Conservation (phyloP, 1,284 basidiomycete genomes). For the Ceratorhiza oryzae-sativae region DNA sequence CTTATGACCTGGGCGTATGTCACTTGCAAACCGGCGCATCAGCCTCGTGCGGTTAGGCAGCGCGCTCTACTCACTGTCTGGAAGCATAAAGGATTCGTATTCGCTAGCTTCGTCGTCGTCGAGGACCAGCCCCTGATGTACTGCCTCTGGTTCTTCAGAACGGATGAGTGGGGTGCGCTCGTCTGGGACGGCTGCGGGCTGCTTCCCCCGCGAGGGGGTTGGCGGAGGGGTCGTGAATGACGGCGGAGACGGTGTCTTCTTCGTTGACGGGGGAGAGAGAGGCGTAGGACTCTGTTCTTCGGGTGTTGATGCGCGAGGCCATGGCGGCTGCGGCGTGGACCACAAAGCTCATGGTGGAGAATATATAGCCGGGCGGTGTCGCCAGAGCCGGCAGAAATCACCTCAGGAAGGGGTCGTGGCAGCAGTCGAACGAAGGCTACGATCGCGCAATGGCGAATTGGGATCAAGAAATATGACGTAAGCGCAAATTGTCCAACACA, state of each 20-base stretch:
- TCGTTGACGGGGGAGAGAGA: constrained; percentile 34
- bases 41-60: neutral
- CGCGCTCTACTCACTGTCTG: constrained; percentile 19
- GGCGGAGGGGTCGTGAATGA: neutral
- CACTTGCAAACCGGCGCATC: neutral
- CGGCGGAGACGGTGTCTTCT: neutral
- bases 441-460: constrained; percentile 29
- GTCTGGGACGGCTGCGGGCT: constrained; percentile 3
- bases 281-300: constrained; percentile 22
- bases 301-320: constrained; percentile 19
- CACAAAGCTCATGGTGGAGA: neutral
- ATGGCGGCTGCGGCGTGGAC: constrained; percentile 11
- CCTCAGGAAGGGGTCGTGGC: constrained; percentile 8
- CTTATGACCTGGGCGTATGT: constrained; percentile 32
- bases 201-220: constrained; percentile 1
- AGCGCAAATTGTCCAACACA: neutral
- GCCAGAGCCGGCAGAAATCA: constrained; percentile 1
- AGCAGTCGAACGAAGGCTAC: neutral
- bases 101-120: constrained; percentile 16
- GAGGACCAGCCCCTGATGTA: constrained; percentile 8
- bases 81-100: constrained; percentile 27
- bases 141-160: neutral
- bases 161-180: constrained; percentile 28
- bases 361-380: constrained; percentile 22
- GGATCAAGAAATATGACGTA: neutral